Conservation (phyloP, 2,329 filamentous ascomycete genomes). For the Chalaropsis ovoidea region DNA sequence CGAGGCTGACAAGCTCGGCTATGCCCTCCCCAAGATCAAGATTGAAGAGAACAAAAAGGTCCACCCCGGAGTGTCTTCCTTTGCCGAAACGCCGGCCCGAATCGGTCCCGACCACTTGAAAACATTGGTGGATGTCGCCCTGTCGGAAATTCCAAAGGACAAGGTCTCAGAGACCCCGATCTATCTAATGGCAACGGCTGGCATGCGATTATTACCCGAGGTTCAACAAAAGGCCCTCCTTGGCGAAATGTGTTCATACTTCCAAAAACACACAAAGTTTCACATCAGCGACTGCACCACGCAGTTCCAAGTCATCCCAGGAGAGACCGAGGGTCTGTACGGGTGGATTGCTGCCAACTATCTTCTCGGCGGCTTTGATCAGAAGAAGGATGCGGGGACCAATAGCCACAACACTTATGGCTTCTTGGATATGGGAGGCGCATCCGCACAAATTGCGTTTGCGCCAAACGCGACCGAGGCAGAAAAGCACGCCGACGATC, state of each 20-base stretch:
- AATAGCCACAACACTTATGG: slow-evolving; percentile 81
- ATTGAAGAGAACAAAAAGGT: slow-evolving; percentile 91
- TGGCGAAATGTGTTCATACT: slow-evolving; percentile 70
- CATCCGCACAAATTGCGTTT: slow-evolving; percentile 95
- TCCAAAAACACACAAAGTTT: slow-evolving; percentile 66
- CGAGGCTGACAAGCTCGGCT: slow-evolving; percentile 34
- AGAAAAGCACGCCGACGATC: slow-evolving; percentile 75
- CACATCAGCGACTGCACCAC: slow-evolving; percentile 78
- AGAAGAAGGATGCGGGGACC: slow-evolving; percentile 59
- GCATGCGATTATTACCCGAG: slow-evolving; percentile 76
- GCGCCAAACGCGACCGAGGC: slow-evolving; percentile 88
- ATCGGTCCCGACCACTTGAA: slow-evolving; percentile 77
- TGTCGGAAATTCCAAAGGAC: slow-evolving; percentile 62
- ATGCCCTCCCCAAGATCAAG: slow-evolving; percentile 65
- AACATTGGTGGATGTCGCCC: slow-evolving; percentile 69
- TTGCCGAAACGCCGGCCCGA: slow-evolving; percentile 62
- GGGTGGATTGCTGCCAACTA: slow-evolving; percentile 98
- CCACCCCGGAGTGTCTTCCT: slow-evolving; percentile 83
- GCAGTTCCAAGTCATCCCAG: slow-evolving; percentile 88
- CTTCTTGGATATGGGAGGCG: slow-evolving; percentile 96
- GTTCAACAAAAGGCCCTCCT: slow-evolving; percentile 63
- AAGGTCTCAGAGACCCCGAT: slow-evolving; percentile 78
- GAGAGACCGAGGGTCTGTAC: slow-evolving; percentile 90
- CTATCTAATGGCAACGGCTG: slow-evolving; percentile 90
- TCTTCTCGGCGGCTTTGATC: slow-evolving; percentile 81